phyloP scores from a whole-genome alignment of 164 flowering plant genomes.

The Aristolochia contorta region DNA sequence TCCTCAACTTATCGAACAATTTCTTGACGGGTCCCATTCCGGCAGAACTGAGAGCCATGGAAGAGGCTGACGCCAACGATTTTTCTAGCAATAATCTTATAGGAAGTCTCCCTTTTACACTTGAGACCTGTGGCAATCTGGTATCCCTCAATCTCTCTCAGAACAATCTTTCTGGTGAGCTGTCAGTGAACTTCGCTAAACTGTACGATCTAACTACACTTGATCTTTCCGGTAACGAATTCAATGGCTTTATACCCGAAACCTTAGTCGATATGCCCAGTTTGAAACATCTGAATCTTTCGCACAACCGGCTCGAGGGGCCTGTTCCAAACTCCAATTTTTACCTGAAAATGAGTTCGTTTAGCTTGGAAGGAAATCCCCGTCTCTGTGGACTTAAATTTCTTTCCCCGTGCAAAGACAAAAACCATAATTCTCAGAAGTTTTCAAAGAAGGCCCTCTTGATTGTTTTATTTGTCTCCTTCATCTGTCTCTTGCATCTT shows the following conservation, averaged over 20 bases:
- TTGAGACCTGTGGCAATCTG: constrained; percentile 49
- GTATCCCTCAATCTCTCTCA: constrained; percentile 51
- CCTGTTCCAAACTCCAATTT: constrained; percentile 46
- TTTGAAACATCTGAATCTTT: constrained; percentile 55
- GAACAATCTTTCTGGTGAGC: constrained; percentile 38
- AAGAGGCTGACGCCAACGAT: constrained; percentile 57
- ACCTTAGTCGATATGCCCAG: constrained; percentile 29
- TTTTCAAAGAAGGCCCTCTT: constrained; percentile 28
- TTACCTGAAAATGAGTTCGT: constrained; percentile 27
- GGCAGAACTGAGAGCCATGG: constrained; percentile 61
- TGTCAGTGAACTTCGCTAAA: constrained; percentile 34
- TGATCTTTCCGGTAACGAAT: constrained; percentile 55
- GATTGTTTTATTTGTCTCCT: constrained; percentile 33
- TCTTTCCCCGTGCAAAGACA: constrained; percentile 27
- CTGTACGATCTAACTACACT: constrained; percentile 36
- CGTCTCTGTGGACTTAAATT: constrained; percentile 50
- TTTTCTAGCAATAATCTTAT: constrained; percentile 62
- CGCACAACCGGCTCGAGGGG: constrained; percentile 66
- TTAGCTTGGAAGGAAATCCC: constrained; percentile 46
- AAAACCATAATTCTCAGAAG: constrained; percentile 11
- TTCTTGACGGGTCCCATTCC: constrained; percentile 42
- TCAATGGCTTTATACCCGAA: constrained; percentile 49
- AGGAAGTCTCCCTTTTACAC: constrained; percentile 42
- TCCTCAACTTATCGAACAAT: constrained; percentile 59
- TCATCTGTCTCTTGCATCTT: constrained; percentile 19